Base-by-base conservation (phyloP, 2,329 filamentous ascomycete genomes). In the Penicillium sp. region DNA sequence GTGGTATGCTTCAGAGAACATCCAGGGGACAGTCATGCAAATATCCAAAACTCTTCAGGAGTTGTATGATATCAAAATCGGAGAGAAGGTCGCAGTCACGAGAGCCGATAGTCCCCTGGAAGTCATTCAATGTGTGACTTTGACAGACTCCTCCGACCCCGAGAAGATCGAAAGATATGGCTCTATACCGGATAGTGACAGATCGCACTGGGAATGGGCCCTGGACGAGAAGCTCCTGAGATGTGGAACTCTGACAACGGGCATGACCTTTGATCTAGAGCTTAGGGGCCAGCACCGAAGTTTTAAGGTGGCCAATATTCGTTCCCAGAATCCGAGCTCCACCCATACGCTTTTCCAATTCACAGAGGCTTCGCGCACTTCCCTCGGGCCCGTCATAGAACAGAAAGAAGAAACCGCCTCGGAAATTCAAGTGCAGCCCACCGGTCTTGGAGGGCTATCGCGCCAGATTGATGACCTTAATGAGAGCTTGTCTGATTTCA, bases 21-120 rank as follows among this genome's bases (percentile, higher is more conserved):
- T 91, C 61, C 83, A 86, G 66, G 85, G 84, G 61, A 83, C 87
- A 58, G 80, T 91, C 53, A 78, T 89, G 47, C 82, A 92, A 78
- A 84, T 90, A 77, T 87, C 90, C 21, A 87, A 90, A 58, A 80
- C 85, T 5, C 84, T 95, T 50, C 87, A 90, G 58, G 87, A 89
- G 34, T 82, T 85, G 6, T 89, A 89, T 61, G 85, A 84, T 1
- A 83, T 96, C 63, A 87, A 88, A 57, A 78, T 94, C 4, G 86
- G 86, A 14, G 89, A 92, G 46, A 82, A 85, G 47, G 78, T 95
- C 45, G 79, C 81, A 7, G 81, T 92, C 22, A 77, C 81, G 2
- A 81, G 75, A 57, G 79, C 82, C 9, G 79, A 79, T 7, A 75
- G 73, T 2, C 63, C 75, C 2, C 72, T 88, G 10, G 77, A 80